Conservation (phyloP, 148 eudicot genomes). For the Vaccinium macrocarpon region DNA sequence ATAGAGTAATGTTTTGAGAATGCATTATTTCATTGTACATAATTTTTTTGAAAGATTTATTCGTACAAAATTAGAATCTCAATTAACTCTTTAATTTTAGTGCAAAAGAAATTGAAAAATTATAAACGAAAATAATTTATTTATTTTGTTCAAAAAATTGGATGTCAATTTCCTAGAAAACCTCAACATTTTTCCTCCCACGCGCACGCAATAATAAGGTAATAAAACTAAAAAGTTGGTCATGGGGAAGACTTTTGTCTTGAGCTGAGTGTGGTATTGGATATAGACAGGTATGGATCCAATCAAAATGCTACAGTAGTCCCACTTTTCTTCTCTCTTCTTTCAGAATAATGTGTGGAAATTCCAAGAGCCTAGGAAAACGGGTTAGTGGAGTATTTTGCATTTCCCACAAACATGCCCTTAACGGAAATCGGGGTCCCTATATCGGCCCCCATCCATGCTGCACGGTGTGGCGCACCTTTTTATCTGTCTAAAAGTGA, state of each 20-base stretch:
- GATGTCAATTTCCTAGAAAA: no score
- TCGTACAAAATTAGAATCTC: no score
- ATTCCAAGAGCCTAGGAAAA: constrained; percentile 51
- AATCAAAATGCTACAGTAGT: not conserved
- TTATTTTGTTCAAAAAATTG: no score
- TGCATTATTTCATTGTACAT: no score
- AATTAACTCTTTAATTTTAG: no score
- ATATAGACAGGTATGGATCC: constrained; percentile 12
- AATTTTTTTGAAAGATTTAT: no score
- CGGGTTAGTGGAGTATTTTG: constrained; percentile 56
- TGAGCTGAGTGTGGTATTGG: constrained; percentile 25
- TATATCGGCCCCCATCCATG: no score
- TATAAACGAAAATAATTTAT: no score
- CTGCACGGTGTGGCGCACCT: no score
- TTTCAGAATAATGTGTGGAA: constrained; percentile 30
- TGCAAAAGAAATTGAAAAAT: no score
- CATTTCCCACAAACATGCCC: constrained; percentile 64
- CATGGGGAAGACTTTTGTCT: constrained; percentile 25
- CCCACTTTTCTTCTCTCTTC: constrained; percentile 28
- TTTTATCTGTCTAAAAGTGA: no score
- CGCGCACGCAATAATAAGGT: constrained; percentile 29
- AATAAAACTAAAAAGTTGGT: constrained; percentile 41
- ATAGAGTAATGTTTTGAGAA: no score
- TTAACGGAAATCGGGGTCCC: constrained; percentile 7
- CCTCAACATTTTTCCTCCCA: not conserved